These are phyloP conservation scores for Starmera stellimalicola DNA, from an alignment of 1,139 yeast genomes.

Conservation along the genomic window DNA sequence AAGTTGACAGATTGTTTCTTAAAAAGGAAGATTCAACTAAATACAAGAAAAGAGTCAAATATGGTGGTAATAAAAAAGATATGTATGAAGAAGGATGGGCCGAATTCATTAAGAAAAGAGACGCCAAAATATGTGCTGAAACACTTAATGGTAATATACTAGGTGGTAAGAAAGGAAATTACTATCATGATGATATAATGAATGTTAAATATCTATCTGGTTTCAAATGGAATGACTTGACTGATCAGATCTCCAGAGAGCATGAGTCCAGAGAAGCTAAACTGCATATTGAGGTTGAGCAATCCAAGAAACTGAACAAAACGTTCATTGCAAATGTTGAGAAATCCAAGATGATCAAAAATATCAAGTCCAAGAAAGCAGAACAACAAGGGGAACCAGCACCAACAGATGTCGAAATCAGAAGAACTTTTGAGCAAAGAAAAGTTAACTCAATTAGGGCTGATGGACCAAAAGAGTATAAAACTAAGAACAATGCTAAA, in stretches of 20 bases:
- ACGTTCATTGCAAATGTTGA: conserved; percentile 79
- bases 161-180: conserved; percentile 91
- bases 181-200: conserved; percentile 88
- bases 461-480: conserved; percentile 42
- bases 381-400: conserved; percentile 15
- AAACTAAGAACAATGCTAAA: conserved; percentile 23
- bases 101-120: conserved; percentile 72
- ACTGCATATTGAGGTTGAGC: conserved; percentile 79
- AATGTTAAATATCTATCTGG: conserved; percentile 84
- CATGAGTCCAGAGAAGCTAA: conserved; percentile 83
- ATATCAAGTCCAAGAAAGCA: conserved; percentile 44
- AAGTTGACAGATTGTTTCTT: conserved; percentile 72
- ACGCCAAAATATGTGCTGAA: conserved; percentile 82
- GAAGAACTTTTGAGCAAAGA: conserved; percentile 56
- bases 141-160: conserved; percentile 81
- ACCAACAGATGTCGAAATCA: conserved; percentile 25
- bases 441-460: conserved; percentile 57
- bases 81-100: conserved; percentile 97
- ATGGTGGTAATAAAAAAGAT: conserved; percentile 91
- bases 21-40: conserved; percentile 74
- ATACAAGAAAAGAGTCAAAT: conserved; percentile 61
- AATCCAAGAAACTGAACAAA: conserved; percentile 80
- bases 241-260: conserved; percentile 89
- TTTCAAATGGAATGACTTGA: conserved; percentile 91
- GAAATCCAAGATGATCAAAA: conserved; percentile 68